phyloP scores from a whole-genome alignment of 768 basidiomycete species.

The Mycena pura region DNA sequence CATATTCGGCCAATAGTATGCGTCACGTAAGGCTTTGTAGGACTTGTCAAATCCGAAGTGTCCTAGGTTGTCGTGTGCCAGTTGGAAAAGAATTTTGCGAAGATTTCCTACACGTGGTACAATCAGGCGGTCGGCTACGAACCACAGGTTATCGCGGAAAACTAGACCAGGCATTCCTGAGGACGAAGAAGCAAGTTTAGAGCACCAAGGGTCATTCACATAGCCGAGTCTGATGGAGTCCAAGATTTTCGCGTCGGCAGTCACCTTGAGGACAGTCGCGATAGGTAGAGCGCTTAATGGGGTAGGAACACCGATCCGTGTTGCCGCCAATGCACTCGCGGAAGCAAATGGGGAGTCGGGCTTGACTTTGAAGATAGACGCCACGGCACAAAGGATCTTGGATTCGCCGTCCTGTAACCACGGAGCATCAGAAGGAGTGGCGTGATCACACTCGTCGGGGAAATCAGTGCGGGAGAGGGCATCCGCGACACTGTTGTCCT shows the following conservation, averaged over 20 bases:
- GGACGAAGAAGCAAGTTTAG: not conserved
- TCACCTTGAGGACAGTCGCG: no score
- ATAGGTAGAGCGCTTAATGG: not conserved
- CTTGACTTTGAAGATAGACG: not conserved
- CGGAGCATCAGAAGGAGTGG: not conserved
- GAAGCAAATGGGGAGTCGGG: not conserved
- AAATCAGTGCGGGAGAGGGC: slow-evolving; percentile 31
- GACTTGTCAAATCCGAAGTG: slow-evolving; percentile 31
- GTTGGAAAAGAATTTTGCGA: slow-evolving; percentile 17
- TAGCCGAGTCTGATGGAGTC: not conserved
- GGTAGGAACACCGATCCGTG: not conserved
- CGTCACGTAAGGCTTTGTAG: slow-evolving; percentile 5
- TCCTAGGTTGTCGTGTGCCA: slow-evolving; percentile 21
- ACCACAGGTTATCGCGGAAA: not conserved
- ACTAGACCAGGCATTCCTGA: slow-evolving; percentile 1
- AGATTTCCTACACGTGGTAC: not conserved
- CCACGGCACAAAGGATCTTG: not conserved
- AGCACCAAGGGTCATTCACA: slow-evolving; percentile 7
- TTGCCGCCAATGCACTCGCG: not conserved
- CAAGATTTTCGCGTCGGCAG: not conserved
- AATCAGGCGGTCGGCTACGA: not conserved
- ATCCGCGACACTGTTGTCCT: slow-evolving; percentile 38
- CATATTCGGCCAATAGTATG: slow-evolving; percentile 28
- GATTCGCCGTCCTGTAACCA: not conserved
- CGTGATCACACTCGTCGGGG: no score